Conservation (phyloP, 2,329 filamentous ascomycete species). For the Coniochaeta sp. region DNA sequence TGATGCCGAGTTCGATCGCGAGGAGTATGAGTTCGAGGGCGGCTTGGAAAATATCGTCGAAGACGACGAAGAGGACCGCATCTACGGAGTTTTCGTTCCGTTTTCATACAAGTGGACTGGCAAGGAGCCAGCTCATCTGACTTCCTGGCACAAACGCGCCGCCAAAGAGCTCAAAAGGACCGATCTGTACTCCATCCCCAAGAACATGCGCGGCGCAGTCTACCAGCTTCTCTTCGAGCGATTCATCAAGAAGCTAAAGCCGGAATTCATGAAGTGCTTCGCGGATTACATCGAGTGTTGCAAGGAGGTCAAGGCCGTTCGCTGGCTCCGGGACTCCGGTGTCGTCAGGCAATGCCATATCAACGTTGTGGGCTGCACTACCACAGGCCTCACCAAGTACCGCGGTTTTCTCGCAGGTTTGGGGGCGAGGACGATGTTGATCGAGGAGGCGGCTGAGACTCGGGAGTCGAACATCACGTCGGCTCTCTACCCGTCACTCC, state of each 20-base stretch:
- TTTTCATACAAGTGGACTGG: slow-evolving; percentile 35
- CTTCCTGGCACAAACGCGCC: slow-evolving; percentile 8
- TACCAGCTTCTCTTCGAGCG: slow-evolving; percentile 58
- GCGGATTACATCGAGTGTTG: slow-evolving; percentile 41
- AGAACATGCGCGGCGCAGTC: slow-evolving; percentile 50
- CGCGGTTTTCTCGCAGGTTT: slow-evolving; percentile 61
- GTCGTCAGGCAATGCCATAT: slow-evolving; percentile 28
- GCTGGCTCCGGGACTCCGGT: slow-evolving; percentile 49
- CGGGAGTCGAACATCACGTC: slow-evolving; percentile 54
- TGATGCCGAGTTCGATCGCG: slow-evolving; percentile 46
- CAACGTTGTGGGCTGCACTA: slow-evolving; percentile 60
- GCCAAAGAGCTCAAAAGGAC: slow-evolving; percentile 14
- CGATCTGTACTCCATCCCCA: slow-evolving; percentile 56
- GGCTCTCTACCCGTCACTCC: slow-evolving; percentile 41
- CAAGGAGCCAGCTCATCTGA: slow-evolving; percentile 16
- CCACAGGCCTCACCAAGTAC: slow-evolving; percentile 77
- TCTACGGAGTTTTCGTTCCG: slow-evolving; percentile 36
- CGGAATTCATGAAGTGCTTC: slow-evolving; percentile 41
- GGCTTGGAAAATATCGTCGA: slow-evolving; percentile 28
- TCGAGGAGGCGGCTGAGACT: slow-evolving; percentile 77
- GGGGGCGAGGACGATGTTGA: slow-evolving; percentile 60
- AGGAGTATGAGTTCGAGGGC: slow-evolving; percentile 44
- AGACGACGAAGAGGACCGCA: slow-evolving; percentile 26
- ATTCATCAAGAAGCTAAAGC: slow-evolving; percentile 39
- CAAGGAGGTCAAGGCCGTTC: slow-evolving; percentile 45